These are phyloP conservation scores for Mycena rosella DNA, from an alignment of 768 basidiomycete genomes.

Conservation along the genomic window DNA sequence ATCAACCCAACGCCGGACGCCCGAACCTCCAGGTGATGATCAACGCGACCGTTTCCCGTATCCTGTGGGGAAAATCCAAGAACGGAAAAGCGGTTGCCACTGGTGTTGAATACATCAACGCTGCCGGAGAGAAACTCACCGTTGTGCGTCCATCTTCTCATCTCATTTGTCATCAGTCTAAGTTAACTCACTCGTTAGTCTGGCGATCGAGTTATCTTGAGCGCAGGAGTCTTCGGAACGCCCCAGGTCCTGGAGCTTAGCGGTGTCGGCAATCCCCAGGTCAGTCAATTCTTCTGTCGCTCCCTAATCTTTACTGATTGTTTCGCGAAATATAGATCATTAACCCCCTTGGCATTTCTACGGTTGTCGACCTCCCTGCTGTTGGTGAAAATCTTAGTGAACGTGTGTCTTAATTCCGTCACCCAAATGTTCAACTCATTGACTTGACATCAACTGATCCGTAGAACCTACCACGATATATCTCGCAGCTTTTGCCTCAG, in stretches of 20 bases:
- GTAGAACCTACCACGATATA: constrained; percentile 21
- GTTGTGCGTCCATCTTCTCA: constrained; percentile 3
- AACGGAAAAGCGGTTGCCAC: constrained; percentile 19
- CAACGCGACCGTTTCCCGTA: constrained; percentile 13
- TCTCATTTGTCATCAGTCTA: neutral
- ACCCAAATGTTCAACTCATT: neutral
- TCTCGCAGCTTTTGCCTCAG: constrained; percentile 11
- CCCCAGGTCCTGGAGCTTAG: constrained; percentile 40
- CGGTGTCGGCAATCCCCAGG: constrained; percentile 49
- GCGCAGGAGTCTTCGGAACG: constrained; percentile 38
- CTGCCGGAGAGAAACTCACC: constrained; percentile 3
- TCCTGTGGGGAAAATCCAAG: constrained; percentile 15
- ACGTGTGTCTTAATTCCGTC: constrained; percentile 9
- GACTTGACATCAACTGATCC: constrained; percentile 1
- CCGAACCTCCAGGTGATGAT: constrained; percentile 12
- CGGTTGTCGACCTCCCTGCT: constrained; percentile 20
- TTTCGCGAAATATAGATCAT: constrained; percentile 11
- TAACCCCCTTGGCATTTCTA: constrained; percentile 21
- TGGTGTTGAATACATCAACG: constrained; percentile 19
- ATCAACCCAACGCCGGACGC: constrained; percentile 18
- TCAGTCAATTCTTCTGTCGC: constrained; percentile 2
- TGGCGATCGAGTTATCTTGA: constrained; percentile 36
- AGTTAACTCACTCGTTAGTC: constrained; percentile 15
- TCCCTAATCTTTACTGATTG: constrained; percentile 3
- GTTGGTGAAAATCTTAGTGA: constrained; percentile 21